Conservation (phyloP, 257 asterid species). For the Solanum dulcamara region DNA sequence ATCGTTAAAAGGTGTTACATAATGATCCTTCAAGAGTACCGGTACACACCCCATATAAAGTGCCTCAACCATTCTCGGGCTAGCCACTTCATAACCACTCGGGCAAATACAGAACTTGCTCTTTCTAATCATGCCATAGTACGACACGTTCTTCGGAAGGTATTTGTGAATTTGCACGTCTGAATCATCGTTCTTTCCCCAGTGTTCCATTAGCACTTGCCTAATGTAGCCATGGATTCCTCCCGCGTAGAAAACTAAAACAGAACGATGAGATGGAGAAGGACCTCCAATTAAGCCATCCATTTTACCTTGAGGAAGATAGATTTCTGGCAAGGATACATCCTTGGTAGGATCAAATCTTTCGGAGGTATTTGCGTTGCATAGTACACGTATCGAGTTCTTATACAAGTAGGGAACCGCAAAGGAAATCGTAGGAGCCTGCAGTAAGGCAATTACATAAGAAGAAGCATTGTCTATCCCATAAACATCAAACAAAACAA, state of each 20-base stretch:
- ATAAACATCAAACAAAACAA: neutral
- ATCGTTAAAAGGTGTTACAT: constrained; percentile 40
- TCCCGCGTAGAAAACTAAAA: constrained; percentile 45
- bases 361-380: constrained; percentile 52
- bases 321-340: constrained; percentile 50
- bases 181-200: constrained; percentile 26
- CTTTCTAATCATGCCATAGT: constrained; percentile 41
- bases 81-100: constrained; percentile 59
- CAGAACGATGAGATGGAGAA: constrained; percentile 25
- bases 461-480: neutral
- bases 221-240: constrained; percentile 47
- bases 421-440: constrained; percentile 38
- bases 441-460: neutral
- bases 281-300: constrained; percentile 47
- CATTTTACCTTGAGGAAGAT: constrained; percentile 37
- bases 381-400: constrained; percentile 48
- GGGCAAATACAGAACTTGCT: constrained; percentile 55
- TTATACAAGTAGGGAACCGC: constrained; percentile 15
- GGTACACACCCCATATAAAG: constrained; percentile 52
- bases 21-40: constrained; percentile 39
- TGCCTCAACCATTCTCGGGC: constrained; percentile 62
- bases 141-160: constrained; percentile 28
- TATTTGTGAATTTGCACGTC: constrained; percentile 34
- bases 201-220: constrained; percentile 37
- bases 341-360: constrained; percentile 40